Percentiles rank a stretch among this genome's conserved stretches.
These are phyloP conservation scores for Moricandia arvensis DNA, from an alignment of 345 rosid genomes.

Conservation along the genomic window DNA sequence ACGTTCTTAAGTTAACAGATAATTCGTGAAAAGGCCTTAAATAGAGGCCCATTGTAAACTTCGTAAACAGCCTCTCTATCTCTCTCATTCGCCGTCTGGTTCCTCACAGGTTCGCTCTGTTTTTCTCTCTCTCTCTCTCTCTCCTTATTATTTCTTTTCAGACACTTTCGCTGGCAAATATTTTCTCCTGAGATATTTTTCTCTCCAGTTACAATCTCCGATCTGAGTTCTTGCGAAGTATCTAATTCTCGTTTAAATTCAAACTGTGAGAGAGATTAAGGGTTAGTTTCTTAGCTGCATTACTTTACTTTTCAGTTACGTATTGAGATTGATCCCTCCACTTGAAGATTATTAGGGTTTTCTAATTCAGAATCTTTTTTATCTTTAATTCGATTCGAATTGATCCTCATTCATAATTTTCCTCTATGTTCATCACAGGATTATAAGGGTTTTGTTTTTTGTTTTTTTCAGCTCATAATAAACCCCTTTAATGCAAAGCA, in stretches of 20 bases:
- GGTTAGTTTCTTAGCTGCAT: conserved; percentile 26
- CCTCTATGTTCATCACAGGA: background rate
- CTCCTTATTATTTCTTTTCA: background rate
- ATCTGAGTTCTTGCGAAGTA: conserved; percentile 11
- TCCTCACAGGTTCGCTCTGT: background rate
- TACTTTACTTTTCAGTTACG: conserved; percentile 19
- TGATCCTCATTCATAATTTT: background rate
- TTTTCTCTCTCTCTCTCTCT: background rate
- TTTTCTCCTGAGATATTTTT: conserved; percentile 15
- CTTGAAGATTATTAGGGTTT: conserved; percentile 42
- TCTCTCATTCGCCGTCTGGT: background rate
- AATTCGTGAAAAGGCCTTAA: conserved; percentile 11
- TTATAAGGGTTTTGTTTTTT: background rate
- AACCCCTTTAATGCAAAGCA: conserved; percentile 27
- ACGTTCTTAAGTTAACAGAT: background rate
- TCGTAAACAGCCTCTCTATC: background rate
- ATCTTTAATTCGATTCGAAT: conserved; percentile 18
- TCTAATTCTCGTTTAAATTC: background rate
- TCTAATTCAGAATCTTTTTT: conserved; percentile 30
- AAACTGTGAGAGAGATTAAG: conserved; percentile 14
- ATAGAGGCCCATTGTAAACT: conserved; percentile 21
- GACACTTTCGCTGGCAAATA: conserved; percentile 18
- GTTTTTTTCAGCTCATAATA: conserved; percentile 7
- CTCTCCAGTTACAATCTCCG: conserved; percentile 7
- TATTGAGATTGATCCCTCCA: conserved; percentile 24